phyloP scores from a whole-genome alignment of 78 protist species.

The Bigelowiella natans region DNA sequence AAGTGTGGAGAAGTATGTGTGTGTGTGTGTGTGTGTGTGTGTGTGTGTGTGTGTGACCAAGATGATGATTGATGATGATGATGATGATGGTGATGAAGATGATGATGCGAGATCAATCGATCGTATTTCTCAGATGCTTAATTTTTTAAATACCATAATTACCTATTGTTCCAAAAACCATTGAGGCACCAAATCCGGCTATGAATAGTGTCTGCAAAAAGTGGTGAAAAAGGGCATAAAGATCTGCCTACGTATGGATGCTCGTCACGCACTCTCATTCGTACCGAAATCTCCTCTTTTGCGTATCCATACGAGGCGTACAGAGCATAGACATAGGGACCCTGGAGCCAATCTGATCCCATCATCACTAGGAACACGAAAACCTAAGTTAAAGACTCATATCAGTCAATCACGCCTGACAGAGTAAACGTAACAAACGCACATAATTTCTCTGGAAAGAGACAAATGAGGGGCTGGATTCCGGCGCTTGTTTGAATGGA shows the following conservation, averaged over 20 bases:
- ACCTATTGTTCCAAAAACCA: constrained; percentile 67
- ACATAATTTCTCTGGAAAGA: neutral
- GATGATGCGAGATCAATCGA: no score
- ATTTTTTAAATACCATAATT: no score
- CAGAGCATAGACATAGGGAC: constrained; percentile 79
- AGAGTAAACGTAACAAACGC: neutral
- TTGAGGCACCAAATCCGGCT: constrained; percentile 63
- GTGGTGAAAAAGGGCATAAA: no score
- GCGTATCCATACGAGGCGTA: constrained; percentile 62
- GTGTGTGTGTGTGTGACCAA: neutral
- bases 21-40: neutral
- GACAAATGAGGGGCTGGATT: neutral
- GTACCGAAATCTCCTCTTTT: constrained; percentile 45
- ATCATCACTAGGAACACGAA: neutral
- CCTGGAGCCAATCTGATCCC: constrained; percentile 37
- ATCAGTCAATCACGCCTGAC: neutral
- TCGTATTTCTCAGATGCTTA: no score
- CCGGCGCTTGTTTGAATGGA: neutral
- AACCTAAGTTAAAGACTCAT: neutral
- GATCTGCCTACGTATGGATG: no score
- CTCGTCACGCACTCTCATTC: no score
- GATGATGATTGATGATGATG: neutral
- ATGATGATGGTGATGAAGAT: no score
- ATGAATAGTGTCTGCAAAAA: constrained; percentile 45
- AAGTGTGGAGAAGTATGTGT: neutral